Evolutionary conservation across 2,329 filamentous ascomycete genomes (phyloP), one percentile per base, ranked within the genome.

Genomic region (Conoideocrella luteorostrata): DNA sequence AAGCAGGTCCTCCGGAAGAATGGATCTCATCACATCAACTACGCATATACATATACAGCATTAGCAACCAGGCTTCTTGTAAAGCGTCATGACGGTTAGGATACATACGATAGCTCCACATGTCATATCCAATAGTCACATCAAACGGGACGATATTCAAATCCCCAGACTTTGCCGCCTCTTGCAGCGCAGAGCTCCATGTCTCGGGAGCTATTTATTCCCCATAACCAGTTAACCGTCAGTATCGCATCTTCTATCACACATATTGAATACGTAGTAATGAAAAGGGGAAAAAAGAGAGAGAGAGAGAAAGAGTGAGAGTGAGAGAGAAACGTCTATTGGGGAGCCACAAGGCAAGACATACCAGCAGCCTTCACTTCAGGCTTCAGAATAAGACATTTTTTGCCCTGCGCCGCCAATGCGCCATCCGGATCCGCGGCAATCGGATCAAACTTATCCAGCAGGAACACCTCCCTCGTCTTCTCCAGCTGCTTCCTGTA

Each of bases 1-100:
- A 52, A 89, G 80, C 20, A 86, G 73, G 38, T 88, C 82, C 51
- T 89, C 82, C 0, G 90, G 90, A 1, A 98, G 72, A 44, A 96
- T 79, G 4, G 88, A 80, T 39, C 72, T 72, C 58, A 96, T 86
- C 30, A 98, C 85, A 54, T 97, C 90, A 48, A 84, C 84, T 86
- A 20, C 23, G 21, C 13, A 23, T 10, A 10, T n/a, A 6, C n/a
- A 12, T 9, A n/a, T n/a, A 22, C 4, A 23, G 37, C 18, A 38
- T 28, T 23, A 29, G n/a, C 12, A n/a, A 36, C 12, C 12, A 43
- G 17, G 7, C 15, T 29, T 4, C 17, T 44, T 47, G 64, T 44
- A 59, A 53, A 41, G 13, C 39, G 13, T 15, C 37, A 15, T 11
- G 24, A 28, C 28, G 12, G n/a, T 13, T 46, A 22, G 50, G 32